These are phyloP conservation scores for Trametes cubensis DNA, from an alignment of 768 basidiomycete species.

Conservation along the genomic window DNA sequence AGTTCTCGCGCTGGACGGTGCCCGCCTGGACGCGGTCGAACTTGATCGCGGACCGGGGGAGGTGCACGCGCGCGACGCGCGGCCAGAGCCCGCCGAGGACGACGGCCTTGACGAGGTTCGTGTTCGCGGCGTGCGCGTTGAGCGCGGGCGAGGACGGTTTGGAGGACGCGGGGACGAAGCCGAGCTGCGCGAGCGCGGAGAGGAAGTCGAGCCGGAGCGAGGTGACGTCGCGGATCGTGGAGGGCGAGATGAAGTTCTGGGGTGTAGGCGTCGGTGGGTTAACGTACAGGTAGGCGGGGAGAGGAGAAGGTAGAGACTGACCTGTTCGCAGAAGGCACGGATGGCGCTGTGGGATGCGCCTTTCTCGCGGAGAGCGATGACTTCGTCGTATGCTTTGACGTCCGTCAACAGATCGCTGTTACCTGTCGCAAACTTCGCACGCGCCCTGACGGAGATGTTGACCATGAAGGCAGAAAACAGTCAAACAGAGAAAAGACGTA, in stretches of 20 bases:
- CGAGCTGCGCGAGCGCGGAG: constrained; percentile 66
- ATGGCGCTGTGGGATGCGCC: constrained; percentile 50
- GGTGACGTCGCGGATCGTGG: constrained; percentile 76
- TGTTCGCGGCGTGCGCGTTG: constrained; percentile 66
- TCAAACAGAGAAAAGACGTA: constrained; percentile 37
- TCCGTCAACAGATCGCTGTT: constrained; percentile 89
- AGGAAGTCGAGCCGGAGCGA: constrained; percentile 79
- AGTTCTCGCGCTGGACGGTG: constrained; percentile 81
- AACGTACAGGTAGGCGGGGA: not conserved
- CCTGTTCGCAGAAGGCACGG: constrained; percentile 73
- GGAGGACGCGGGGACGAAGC: constrained; percentile 59
- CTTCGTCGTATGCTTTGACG: constrained; percentile 72
- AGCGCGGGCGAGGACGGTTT: constrained; percentile 51
- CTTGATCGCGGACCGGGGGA: constrained; percentile 74
- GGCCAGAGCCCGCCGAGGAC: constrained; percentile 89
- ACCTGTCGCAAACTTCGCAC: constrained; percentile 64
- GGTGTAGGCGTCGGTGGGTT: too few relatives aligned
- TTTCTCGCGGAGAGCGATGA: constrained; percentile 50
- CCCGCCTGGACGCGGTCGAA: constrained; percentile 88
- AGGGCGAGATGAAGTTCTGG: constrained; percentile 81
- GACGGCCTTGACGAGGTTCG: constrained; percentile 81
- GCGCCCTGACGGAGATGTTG: constrained; percentile 53
- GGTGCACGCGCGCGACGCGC: constrained; percentile 72
- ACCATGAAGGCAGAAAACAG: not conserved
- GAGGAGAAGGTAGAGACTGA: constrained; percentile 27